Base-by-base conservation (phyloP, 163 green algal genomes). In the Trebouxia gelatinosa region DNA sequence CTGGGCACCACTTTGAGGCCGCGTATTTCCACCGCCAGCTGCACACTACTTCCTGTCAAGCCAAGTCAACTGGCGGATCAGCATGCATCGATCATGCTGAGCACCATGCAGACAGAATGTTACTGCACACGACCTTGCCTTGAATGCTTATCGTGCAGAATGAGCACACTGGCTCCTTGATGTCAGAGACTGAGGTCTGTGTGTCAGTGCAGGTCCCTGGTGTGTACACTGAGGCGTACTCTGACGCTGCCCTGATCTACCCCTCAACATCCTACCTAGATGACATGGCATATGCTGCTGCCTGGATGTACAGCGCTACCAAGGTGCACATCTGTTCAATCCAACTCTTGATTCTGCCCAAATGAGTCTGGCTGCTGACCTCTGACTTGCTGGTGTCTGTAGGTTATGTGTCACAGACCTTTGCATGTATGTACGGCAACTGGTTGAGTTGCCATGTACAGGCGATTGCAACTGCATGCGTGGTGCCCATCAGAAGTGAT, bases 241-340 rank as follows among this genome's bases (percentile, higher is more conserved):
- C 31, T 32, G 68, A 76, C 28, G 68, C 68, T 21, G 28, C 34
- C 0, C 39, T 74, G 31, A 79, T 71, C 26, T 92, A 92, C 81
- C 59, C 39, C 2, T 85, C 76, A 23, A 84, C 70, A 59, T 82
- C 65, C 31, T 91, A 85, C 70, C 48, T 82, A n/a, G 89, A 93
- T 67, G 85, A 93, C 76, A 71, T 91, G 54, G 78, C 83, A 1
- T 85, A 83, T 57, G 87, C 87, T 16, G 84, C 87, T 23, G 75
- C 61, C 6, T 92, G 83, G 87, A 71, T 93, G 54, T 86, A 79
- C 61, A 61, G 75, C 3, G 81, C 81, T 21, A 92, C 86, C 16
- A 64, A 79, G 35, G 35, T 71, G 28, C 26, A 11, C 31, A 6
- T 61, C 11, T 37, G n/a, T 35, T 0, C 17, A 35, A 31, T 74